These are phyloP conservation scores for Neofusicoccum parvum DNA, from an alignment of 2,329 filamentous ascomycete genomes.

Conservation along the genomic window DNA sequence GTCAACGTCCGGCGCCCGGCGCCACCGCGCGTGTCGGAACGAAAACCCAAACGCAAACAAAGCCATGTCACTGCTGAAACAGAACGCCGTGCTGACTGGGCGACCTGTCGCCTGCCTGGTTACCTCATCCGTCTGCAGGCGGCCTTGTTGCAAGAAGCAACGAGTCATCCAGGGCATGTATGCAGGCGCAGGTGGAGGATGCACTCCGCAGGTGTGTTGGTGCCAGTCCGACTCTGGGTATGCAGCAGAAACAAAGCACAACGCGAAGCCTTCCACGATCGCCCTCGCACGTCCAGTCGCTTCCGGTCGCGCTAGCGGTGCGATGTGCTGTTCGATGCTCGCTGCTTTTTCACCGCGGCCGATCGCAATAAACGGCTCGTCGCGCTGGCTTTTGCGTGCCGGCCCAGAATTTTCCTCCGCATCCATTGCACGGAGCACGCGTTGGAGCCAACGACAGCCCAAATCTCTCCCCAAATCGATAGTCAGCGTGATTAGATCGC, in stretches of 20 bases:
- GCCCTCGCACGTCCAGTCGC: background rate
- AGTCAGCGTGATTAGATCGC: background rate
- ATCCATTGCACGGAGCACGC: background rate
- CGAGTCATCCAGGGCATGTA: background rate
- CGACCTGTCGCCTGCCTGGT: background rate
- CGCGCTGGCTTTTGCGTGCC: background rate
- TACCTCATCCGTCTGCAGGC: background rate
- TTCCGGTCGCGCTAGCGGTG: background rate
- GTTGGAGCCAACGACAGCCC: background rate
- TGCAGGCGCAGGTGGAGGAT: background rate
- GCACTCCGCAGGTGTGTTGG: background rate
- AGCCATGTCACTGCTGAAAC: constrained; percentile 5
- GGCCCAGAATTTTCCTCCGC: background rate
- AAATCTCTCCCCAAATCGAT: background rate
- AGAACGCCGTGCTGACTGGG: background rate
- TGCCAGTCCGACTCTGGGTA: background rate
- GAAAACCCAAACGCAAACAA: constrained; percentile 3
- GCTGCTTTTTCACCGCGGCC: background rate
- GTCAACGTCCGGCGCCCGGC: background rate
- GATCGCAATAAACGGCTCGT: constrained; percentile 11
- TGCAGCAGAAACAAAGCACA: constrained; percentile 11
- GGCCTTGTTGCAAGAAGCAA: background rate
- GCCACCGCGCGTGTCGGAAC: constrained; percentile 3
- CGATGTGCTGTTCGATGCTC: background rate
- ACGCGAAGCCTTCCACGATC: constrained; percentile 14